Evolutionary conservation across 768 basidiomycete species (phyloP), one percentile per base, ranked within the genome.

Genomic region (Amanita pseudoporphyria): DNA sequence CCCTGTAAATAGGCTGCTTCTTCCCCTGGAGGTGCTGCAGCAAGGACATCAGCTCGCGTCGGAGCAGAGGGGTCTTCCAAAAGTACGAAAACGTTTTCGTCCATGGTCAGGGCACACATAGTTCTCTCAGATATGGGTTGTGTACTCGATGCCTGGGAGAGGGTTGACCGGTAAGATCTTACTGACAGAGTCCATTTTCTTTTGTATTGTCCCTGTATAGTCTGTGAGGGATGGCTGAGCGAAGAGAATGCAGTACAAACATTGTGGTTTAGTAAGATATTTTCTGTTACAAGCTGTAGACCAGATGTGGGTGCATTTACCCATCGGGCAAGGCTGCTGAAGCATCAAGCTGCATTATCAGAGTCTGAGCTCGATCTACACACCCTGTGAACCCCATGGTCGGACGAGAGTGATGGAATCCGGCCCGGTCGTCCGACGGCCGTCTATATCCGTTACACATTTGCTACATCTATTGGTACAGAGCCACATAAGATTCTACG

Each of bases 91-190:
- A 85, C 84, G 56, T 84, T 83, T 39, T 88, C 79, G 51, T 82
- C 79, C 82, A 88, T 84, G 1, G 84, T 85, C 16, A 90, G 70
- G 14, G 85, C 70, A 56, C 76, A 84, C 78, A 90, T 85, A 1
- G 76, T 76, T 26, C 87, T 75, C 59, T 89, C 87, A 3, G 74
- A 65, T 13, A 67, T 68, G 21, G 77, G 56, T 38, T 77, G 70
- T 42, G 73, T 56, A 9, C 76, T 76, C 3, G 73, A 71, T 45
- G 73, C 70, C 51, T 76, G 71, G n/a, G 74, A 69, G 6, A 87
- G 67, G n/a, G 77, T 78, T 1, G 87, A 87, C 19, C 87, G 78
- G 62, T 82, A 88, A 4, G 86, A 86, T 52, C 79, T 78, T 35
- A 88, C 70, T 38, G 78, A 74, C 28, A 90, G 71, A 45, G 71